These are phyloP conservation scores for Linderina pennispora DNA, from an alignment of 192 early-diverging fungal species.

Conservation along the genomic window DNA sequence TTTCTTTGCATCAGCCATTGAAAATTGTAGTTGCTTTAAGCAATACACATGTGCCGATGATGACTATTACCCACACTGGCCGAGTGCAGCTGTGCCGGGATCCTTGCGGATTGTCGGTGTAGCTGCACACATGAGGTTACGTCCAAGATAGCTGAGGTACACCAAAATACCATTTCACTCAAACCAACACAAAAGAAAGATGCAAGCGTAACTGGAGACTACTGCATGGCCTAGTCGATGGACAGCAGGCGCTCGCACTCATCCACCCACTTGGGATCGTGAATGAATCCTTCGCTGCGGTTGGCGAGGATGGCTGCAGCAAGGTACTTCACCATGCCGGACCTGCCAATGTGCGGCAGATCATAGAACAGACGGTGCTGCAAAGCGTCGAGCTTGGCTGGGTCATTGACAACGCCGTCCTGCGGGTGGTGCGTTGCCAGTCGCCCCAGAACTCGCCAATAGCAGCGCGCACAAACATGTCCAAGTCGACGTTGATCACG, in stretches of 20 bases:
- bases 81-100: no score
- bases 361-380: constrained; percentile 75
- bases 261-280: not conserved
- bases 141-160: no score
- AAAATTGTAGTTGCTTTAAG: no score
- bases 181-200: no score
- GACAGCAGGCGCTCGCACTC: not conserved
- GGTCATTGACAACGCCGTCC: constrained; percentile 35
- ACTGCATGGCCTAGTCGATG: no score
- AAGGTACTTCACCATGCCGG: constrained; percentile 65
- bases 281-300: not conserved
- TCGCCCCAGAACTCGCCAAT: constrained; percentile 60
- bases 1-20: no score
- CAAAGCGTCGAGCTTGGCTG: constrained; percentile 51
- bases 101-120: no score
- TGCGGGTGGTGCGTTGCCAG: constrained; percentile 43
- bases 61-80: constrained; percentile 21
- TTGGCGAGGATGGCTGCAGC: constrained; percentile 12
- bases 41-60: constrained; percentile 7
- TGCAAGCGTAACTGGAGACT: no score
- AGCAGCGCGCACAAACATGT: constrained; percentile 59
- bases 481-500: constrained; percentile 51
- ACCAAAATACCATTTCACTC: no score
- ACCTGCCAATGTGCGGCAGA: constrained; percentile 58
- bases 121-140: no score